A percentile compares a stretch with the other conserved stretches of the same genome.
phyloP scores from a whole-genome alignment of 345 rosid species.

The Brassica napus region Da-Ae NC_063448.1:49370501-49371000 shows the following conservation, averaged over 20 bases:
- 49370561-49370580: conserved; percentile 20
- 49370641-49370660: background rate
- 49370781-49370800: background rate
- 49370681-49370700: conserved; percentile 5
- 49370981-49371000: too few relatives aligned
- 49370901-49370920: too few relatives aligned
- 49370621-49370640: conserved; percentile 17
- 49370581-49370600: conserved; percentile 14
- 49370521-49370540: background rate
- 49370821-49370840: too few relatives aligned
- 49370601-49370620: background rate
- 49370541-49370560: background rate
- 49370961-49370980: too few relatives aligned
- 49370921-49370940: too few relatives aligned
- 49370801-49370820: too few relatives aligned
- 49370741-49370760: background rate
- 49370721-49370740: background rate
- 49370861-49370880: too few relatives aligned
- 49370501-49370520: conserved; percentile 16
- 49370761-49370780: background rate
- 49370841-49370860: too few relatives aligned
- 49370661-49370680: conserved; percentile 19
- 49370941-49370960: too few relatives aligned
- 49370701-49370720: background rate
- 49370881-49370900: too few relatives aligned